Percentiles rank a stretch among this genome's conserved stretches.
phyloP scores from a whole-genome alignment of 257 asterid species.

The Eucommia ulmoides region DNA sequence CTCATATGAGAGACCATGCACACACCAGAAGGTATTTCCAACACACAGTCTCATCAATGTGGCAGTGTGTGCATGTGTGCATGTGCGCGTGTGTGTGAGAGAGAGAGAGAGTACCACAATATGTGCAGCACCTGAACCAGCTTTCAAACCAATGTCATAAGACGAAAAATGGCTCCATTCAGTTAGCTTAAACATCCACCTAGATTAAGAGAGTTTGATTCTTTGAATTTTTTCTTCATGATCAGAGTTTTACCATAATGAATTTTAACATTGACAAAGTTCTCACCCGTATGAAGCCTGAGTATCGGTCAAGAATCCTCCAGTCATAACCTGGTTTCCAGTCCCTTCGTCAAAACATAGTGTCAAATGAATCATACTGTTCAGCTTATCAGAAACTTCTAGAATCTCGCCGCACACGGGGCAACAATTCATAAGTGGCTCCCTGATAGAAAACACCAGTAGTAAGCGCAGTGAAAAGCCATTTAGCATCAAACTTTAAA shows the following conservation, averaged over 20 bases:
- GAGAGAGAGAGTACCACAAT: slow-evolving; percentile 54
- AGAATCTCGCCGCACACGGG: slow-evolving; percentile 95
- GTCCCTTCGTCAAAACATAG: slow-evolving; percentile 98
- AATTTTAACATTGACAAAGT: slow-evolving; percentile 12
- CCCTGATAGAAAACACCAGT: slow-evolving; percentile 38
- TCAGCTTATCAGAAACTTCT: slow-evolving; percentile 65
- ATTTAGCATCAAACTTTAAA: too few relatives aligned
- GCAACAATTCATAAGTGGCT: slow-evolving; percentile 79
- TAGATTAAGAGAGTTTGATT: too few relatives aligned
- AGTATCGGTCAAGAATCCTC: slow-evolving; percentile 95
- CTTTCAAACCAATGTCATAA: slow-evolving; percentile 91
- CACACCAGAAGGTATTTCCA: too few relatives aligned
- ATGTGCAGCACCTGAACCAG: slow-evolving; percentile 88
- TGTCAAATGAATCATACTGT: slow-evolving; percentile 77
- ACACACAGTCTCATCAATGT: background rate
- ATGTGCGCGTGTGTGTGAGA: slow-evolving; percentile 1
- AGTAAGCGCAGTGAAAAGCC: slow-evolving; percentile 3
- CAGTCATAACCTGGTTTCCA: slow-evolving; percentile 92
- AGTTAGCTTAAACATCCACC: slow-evolving; percentile 98
- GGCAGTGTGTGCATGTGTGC: slow-evolving; percentile 1
- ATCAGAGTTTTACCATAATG: too few relatives aligned
- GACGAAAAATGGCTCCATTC: slow-evolving; percentile 97
- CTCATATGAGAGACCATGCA: too few relatives aligned
- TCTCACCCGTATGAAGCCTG: slow-evolving; percentile 94
- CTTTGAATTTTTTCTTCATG: too few relatives aligned